Conservation (phyloP, 345 rosid genomes). For the Linum usitatissimum region DNA sequence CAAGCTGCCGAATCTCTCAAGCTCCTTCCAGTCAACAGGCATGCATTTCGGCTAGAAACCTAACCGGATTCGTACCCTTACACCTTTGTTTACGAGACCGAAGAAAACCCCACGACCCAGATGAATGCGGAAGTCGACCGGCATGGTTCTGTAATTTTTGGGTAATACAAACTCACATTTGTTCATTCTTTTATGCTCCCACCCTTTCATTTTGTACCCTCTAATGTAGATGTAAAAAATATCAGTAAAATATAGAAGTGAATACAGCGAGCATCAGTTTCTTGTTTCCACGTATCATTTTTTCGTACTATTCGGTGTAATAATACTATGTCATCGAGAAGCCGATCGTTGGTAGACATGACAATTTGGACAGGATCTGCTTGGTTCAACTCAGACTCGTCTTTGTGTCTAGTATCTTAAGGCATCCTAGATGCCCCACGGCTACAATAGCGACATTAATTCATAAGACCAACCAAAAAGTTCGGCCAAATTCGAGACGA, state of each 20-base stretch:
- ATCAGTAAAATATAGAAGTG: background rate
- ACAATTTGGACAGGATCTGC: too few species aligned
- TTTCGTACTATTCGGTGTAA: too few species aligned
- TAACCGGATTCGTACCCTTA: background rate
- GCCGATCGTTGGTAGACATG: background rate
- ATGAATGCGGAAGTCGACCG: background rate
- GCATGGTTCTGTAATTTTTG: background rate
- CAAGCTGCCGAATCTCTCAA: conserved; percentile 64
- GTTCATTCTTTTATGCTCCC: background rate
- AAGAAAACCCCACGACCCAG: background rate
- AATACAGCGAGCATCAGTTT: background rate
- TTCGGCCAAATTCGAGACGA: too few species aligned
- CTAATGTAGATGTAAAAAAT: background rate
- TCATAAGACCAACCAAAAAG: too few species aligned
- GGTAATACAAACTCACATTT: background rate
- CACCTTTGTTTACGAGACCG: background rate
- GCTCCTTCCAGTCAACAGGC: conserved; percentile 56
- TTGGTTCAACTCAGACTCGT: too few species aligned
- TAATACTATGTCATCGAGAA: background rate
- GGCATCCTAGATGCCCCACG: too few species aligned
- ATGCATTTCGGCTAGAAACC: conserved; percentile 59
- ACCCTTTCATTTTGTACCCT: background rate
- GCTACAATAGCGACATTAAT: too few species aligned
- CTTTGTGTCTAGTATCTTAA: too few species aligned
- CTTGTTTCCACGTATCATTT: background rate